phyloP scores from a whole-genome alignment of 2,329 filamentous ascomycete genomes.

The Metarhizium robertsii region DNA sequence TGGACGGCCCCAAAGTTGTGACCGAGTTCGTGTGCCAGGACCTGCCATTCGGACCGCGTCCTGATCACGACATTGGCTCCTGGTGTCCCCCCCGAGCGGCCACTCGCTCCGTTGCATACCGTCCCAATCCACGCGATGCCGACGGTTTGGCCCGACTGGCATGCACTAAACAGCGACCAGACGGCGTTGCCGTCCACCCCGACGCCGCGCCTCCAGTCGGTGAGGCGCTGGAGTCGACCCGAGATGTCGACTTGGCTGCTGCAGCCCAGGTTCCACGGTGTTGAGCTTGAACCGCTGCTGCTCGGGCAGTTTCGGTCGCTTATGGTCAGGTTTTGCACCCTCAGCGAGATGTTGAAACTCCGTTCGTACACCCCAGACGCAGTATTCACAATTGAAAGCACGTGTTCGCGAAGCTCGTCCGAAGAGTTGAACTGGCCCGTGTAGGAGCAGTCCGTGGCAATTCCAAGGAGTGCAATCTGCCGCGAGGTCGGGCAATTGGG shows the following conservation, averaged over 20 bases:
- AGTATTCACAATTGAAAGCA: slow-evolving; percentile 74
- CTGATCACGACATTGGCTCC: slow-evolving; percentile 67
- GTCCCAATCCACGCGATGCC: slow-evolving; percentile 83
- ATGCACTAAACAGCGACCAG: slow-evolving; percentile 74
- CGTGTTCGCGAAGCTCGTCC: slow-evolving; percentile 52
- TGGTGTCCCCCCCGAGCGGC: slow-evolving; percentile 1
- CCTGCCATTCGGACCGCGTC: slow-evolving; percentile 74
- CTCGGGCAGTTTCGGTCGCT: slow-evolving; percentile 61
- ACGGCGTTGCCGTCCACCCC: slow-evolving; percentile 64
- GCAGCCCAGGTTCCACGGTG: slow-evolving; percentile 73
- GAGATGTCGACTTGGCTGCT: slow-evolving; percentile 50
- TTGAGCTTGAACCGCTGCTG: slow-evolving; percentile 42
- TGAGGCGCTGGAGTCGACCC: slow-evolving; percentile 70
- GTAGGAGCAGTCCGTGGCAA: slow-evolving; percentile 83
- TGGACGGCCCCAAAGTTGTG: slow-evolving; percentile 86
- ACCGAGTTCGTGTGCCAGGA: slow-evolving; percentile 79
- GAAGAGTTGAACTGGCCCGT: slow-evolving; percentile 56
- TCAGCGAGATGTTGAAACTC: slow-evolving; percentile 82
- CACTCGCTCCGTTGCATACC: slow-evolving; percentile 50
- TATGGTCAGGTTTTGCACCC: slow-evolving; percentile 69
- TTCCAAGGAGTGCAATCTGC: slow-evolving; percentile 80
- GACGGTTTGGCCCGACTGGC: slow-evolving; percentile 67
- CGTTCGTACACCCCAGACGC: slow-evolving; percentile 76
- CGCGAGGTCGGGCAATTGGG: slow-evolving; percentile 69
- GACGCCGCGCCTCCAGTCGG: slow-evolving; percentile 64